A percentile compares a stretch with the other conserved stretches of the same genome.
These are phyloP conservation scores for Aspergillus tamarii DNA, from an alignment of 2,329 filamentous ascomycete genomes.

Conservation along the genomic window DNA sequence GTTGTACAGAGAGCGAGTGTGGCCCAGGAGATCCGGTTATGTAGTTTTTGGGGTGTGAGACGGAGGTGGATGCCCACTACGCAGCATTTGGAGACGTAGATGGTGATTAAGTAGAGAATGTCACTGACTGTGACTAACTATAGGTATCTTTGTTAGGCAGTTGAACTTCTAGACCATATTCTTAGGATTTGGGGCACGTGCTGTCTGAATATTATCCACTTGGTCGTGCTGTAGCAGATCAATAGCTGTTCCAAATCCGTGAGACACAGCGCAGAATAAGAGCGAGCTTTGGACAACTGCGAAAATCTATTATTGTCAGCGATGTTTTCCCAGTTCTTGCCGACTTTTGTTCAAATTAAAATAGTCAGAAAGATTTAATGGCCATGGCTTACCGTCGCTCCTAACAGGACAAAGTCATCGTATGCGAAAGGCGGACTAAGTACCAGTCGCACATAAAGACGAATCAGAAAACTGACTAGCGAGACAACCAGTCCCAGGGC, in stretches of 20 bases:
- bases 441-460: constrained; percentile 40
- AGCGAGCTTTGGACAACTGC: constrained; percentile 37
- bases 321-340: not conserved
- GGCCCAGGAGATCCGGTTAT: constrained; percentile 40
- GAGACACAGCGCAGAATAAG: constrained; percentile 34
- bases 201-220: constrained; percentile 32
- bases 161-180: not conserved
- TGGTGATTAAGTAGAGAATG: constrained; percentile 46
- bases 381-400: constrained; percentile 34
- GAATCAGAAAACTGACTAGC: constrained; percentile 39
- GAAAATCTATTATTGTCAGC: constrained; percentile 23
- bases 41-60: constrained; percentile 47
- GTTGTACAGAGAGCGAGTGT: constrained; percentile 41
- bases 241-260: constrained; percentile 39
- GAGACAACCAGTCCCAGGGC: constrained; percentile 42
- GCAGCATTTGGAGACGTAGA: constrained; percentile 44
- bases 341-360: not conserved
- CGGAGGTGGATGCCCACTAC: constrained; percentile 50
- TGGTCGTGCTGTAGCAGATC: constrained; percentile 27
- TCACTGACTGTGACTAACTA: constrained; percentile 42
- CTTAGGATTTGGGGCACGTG: constrained; percentile 17
- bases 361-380: too few species aligned
- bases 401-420: constrained; percentile 38
- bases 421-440: constrained; percentile 37
- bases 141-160: constrained; percentile 3